A percentile compares a stretch with the other conserved stretches of the same genome.
Evolutionary conservation across 345 rosid species (phyloP).

Genomic region (Eutrema yunnanense): DNA sequence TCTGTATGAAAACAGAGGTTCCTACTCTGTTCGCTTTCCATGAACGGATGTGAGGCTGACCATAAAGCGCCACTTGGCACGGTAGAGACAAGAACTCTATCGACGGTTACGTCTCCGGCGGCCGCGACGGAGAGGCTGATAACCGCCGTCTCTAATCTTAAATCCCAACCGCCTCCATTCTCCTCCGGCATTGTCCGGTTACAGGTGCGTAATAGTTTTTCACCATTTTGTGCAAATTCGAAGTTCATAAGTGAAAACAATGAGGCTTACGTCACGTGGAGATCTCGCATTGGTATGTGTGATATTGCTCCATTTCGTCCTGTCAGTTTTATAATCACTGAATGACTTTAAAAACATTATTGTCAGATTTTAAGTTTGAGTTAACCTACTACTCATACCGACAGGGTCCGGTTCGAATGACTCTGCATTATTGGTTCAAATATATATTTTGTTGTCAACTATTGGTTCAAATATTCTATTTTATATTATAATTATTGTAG

Average conservation of each 20-base stretch:
- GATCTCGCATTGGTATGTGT: not conserved
- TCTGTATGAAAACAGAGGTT: conserved; percentile 27
- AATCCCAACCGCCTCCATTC: conserved; percentile 42
- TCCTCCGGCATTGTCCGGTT: conserved; percentile 75
- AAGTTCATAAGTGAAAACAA: not conserved
- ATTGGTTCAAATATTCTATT: too few species aligned
- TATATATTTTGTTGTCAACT: too few species aligned
- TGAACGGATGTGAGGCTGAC: conserved; percentile 71
- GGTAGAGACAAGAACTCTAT: conserved; percentile 45
- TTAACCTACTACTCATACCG: not conserved
- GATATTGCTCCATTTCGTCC: not conserved
- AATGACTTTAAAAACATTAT: not conserved
- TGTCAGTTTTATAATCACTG: not conserved
- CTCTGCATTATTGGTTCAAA: not conserved
- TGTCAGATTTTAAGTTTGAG: not conserved
- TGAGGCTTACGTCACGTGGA: conserved; percentile 40
- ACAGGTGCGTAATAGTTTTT: conserved; percentile 37
- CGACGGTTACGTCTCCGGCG: conserved; percentile 43
- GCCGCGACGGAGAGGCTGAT: conserved; percentile 48
- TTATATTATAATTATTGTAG: too few species aligned
- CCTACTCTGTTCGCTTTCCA: conserved; percentile 38
- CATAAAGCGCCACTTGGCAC: conserved; percentile 40
- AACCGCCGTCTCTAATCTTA: conserved; percentile 41
- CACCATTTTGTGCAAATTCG: conserved; percentile 1
- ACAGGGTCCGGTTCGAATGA: not conserved